Percentiles rank a stretch among this genome's conserved stretches.
Conservation (phyloP, 2,329 filamentous ascomycete species). For the Didymella glomerata region DNA sequence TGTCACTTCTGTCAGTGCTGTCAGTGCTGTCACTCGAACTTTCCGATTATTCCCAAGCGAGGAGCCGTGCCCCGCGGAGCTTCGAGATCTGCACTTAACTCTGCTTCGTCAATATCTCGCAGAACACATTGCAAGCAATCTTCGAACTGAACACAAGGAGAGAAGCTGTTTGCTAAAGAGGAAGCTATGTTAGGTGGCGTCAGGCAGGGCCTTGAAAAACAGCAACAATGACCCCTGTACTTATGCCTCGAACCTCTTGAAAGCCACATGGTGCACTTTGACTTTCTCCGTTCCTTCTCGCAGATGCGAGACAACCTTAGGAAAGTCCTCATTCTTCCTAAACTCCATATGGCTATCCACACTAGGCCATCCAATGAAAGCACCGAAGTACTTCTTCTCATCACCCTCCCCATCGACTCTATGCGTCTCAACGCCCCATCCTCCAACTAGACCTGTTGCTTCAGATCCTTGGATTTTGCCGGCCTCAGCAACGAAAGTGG, state of each 20-base stretch:
- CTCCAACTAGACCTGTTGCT: slow-evolving; percentile 36
- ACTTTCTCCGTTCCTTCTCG: slow-evolving; percentile 54
- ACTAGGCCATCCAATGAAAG: slow-evolving; percentile 62
- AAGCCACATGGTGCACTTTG: slow-evolving; percentile 52
- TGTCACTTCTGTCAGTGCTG: not conserved
- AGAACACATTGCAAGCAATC: not conserved
- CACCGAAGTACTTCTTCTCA: slow-evolving; percentile 52
- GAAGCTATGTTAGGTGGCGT: not conserved
- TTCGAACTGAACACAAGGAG: not conserved
- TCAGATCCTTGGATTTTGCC: slow-evolving; percentile 42
- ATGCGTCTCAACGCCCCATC: slow-evolving; percentile 49
- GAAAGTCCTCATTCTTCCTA: slow-evolving; percentile 57
- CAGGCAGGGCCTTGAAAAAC: not conserved
- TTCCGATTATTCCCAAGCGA: slow-evolving; percentile 6
- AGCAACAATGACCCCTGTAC: not conserved
- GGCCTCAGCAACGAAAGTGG: slow-evolving; percentile 51
- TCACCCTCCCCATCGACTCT: slow-evolving; percentile 30
- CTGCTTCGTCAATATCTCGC: not conserved
- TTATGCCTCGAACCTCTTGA: slow-evolving; percentile 17
- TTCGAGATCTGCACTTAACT: not conserved
- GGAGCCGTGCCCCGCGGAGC: not conserved
- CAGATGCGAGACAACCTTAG: slow-evolving; percentile 52
- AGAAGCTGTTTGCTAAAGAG: not conserved
- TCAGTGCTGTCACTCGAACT: slow-evolving; percentile 3
- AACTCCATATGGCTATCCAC: slow-evolving; percentile 60